Percentiles rank a stretch among this genome's conserved stretches.
phyloP scores from a whole-genome alignment of 2,329 filamentous ascomycete genomes.

The Cercospora sp. region DNA sequence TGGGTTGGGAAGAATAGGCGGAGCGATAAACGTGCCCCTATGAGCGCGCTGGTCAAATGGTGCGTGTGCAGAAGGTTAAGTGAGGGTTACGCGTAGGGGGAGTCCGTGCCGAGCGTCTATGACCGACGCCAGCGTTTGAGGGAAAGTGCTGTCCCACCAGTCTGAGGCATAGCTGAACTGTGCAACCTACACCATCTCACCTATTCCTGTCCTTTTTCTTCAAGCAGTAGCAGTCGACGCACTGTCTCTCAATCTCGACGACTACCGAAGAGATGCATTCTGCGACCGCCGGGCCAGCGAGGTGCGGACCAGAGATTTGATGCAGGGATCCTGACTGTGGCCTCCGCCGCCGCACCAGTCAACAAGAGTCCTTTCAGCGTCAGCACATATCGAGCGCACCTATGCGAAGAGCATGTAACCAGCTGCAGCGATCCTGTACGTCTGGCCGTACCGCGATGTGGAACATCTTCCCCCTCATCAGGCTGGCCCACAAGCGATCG shows the following conservation, averaged over 20 bases:
- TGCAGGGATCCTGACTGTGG: background rate
- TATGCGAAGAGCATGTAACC: background rate
- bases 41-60: background rate
- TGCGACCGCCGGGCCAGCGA: background rate
- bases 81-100: slow-evolving; percentile 2
- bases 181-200: background rate
- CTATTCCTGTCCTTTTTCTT: background rate
- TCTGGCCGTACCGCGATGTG: background rate
- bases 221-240: background rate
- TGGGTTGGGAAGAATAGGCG: background rate
- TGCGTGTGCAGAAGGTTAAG: background rate
- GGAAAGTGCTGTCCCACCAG: slow-evolving; percentile 3
- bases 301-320: background rate
- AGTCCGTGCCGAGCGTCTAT: slow-evolving; percentile 1
- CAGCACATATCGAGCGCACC: background rate
- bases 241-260: background rate
- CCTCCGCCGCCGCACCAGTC: background rate
- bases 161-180: background rate
- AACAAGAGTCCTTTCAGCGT: background rate
- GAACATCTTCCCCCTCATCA: background rate
- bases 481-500: background rate
- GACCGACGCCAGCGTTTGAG: slow-evolving; percentile 1
- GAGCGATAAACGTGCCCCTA: background rate
- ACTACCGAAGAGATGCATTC: background rate
- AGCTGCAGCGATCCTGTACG: background rate